A percentile compares a stretch with the other conserved stretches of the same genome.
These are phyloP conservation scores for Mycoemilia scoparia DNA, from an alignment of 192 early-diverging fungal species.

Conservation along the genomic window DNA sequence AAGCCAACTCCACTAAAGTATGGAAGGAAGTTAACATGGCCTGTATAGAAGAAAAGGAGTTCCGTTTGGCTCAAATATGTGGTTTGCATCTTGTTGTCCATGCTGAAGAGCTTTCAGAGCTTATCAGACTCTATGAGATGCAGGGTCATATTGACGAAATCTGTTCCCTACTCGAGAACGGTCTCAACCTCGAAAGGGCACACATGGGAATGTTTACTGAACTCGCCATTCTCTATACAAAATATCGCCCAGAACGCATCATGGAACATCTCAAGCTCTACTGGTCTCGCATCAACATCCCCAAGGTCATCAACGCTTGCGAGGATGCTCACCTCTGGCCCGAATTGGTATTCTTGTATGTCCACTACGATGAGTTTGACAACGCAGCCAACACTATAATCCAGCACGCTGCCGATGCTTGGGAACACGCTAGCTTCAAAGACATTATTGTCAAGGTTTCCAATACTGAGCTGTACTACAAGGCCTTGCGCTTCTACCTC, in stretches of 20 bases:
- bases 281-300: slow-evolving; percentile 95
- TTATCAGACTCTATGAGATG: slow-evolving; percentile 74
- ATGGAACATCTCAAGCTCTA: slow-evolving; percentile 97
- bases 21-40: slow-evolving; percentile 99
- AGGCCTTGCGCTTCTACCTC: slow-evolving; percentile 89
- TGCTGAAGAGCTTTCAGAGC: slow-evolving; percentile 85
- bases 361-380: slow-evolving; percentile 97
- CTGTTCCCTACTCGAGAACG: slow-evolving; percentile 77
- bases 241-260: slow-evolving; percentile 84
- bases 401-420: slow-evolving; percentile 83
- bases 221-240: slow-evolving; percentile 91
- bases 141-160: slow-evolving; percentile 85
- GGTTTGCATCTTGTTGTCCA: slow-evolving; percentile 91
- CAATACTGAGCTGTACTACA: slow-evolving; percentile 97
- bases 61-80: slow-evolving; percentile 95
- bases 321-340: slow-evolving; percentile 89
- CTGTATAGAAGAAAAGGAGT: slow-evolving; percentile 87
- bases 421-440: slow-evolving; percentile 94
- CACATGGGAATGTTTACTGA: slow-evolving; percentile 99
- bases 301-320: slow-evolving; percentile 93
- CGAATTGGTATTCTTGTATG: slow-evolving; percentile 95
- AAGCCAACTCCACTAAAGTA: slow-evolving; percentile 95
- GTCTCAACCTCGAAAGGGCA: slow-evolving; percentile 88
- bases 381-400: slow-evolving; percentile 94
- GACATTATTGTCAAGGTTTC: slow-evolving; percentile 92